Percentiles rank a stretch among this genome's conserved stretches.
Conservation (phyloP, 2,329 filamentous ascomycete species). For the Colletotrichum sp. region DNA sequence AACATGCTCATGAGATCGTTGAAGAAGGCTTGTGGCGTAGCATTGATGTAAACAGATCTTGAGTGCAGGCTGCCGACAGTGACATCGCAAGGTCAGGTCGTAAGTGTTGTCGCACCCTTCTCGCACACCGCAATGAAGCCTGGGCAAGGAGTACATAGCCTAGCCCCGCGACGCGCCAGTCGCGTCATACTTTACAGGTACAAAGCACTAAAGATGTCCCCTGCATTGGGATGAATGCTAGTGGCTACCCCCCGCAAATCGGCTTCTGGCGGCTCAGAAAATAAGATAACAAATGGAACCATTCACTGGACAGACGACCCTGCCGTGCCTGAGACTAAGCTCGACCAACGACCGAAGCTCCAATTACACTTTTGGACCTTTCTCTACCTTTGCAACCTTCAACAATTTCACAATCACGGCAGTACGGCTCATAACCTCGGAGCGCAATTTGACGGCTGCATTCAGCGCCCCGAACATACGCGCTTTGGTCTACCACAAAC, state of each 20-base stretch:
- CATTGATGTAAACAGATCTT: background rate
- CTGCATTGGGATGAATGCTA: background rate
- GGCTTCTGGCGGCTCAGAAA: background rate
- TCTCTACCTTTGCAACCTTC: background rate
- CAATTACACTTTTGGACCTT: background rate
- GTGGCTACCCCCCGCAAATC: background rate
- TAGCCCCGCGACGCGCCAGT: constrained; percentile 6
- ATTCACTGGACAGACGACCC: background rate
- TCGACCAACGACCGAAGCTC: background rate
- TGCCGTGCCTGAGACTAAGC: background rate
- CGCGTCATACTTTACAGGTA: constrained; percentile 7
- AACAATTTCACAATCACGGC: background rate
- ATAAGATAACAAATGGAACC: background rate
- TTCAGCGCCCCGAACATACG: background rate
- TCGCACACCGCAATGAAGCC: background rate
- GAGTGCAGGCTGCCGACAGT: background rate
- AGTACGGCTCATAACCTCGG: background rate
- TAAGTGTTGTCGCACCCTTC: background rate
- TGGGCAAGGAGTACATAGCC: background rate
- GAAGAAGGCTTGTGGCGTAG: background rate
- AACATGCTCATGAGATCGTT: constrained; percentile 33
- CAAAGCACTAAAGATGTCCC: background rate
- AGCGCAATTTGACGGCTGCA: background rate
- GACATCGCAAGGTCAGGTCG: background rate
- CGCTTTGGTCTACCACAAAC: background rate